Percentiles rank a stretch among this genome's conserved stretches.
Conservation (phyloP, 176 grass and related monocot species). For the Dendrocalamus sinicus region DNA sequence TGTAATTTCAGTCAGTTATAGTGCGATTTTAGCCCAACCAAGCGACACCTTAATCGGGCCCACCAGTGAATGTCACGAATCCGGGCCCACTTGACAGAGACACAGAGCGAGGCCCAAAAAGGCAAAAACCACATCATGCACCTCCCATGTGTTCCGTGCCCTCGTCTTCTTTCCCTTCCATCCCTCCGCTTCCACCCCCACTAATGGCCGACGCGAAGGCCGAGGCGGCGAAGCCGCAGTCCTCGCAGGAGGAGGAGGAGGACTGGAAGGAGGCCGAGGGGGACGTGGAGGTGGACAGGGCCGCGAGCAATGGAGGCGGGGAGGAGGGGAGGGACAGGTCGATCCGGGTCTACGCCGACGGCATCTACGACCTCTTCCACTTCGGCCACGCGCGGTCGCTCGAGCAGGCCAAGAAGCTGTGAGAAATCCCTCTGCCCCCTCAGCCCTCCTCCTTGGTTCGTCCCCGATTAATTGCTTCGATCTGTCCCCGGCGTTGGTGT, state of each 20-base stretch:
- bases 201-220: conserved; percentile 61
- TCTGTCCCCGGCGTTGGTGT: conserved; percentile 16
- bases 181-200: neutral
- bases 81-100: neutral
- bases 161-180: neutral
- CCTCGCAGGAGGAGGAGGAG: conserved; percentile 61
- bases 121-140: conserved; percentile 25
- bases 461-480: conserved; percentile 15
- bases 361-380: conserved; percentile 95
- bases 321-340: conserved; percentile 53
- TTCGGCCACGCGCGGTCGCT: conserved; percentile 89
- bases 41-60: neutral
- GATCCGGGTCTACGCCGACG: conserved; percentile 85
- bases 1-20: too few species aligned
- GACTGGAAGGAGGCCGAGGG: conserved; percentile 63
- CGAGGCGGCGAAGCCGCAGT: conserved; percentile 47
- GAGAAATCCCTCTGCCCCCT: conserved; percentile 11
- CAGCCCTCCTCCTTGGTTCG: neutral
- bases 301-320: conserved; percentile 18
- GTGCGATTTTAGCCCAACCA: too few species aligned
- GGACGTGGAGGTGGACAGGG: conserved; percentile 37
- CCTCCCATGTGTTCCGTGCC: neutral
- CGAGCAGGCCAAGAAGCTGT: conserved; percentile 93
- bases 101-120: neutral
- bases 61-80: neutral